Evolutionary conservation across 495 filamentous ascomycete species (phyloP).

Genomic region (Bombardia bombarda): DNA sequence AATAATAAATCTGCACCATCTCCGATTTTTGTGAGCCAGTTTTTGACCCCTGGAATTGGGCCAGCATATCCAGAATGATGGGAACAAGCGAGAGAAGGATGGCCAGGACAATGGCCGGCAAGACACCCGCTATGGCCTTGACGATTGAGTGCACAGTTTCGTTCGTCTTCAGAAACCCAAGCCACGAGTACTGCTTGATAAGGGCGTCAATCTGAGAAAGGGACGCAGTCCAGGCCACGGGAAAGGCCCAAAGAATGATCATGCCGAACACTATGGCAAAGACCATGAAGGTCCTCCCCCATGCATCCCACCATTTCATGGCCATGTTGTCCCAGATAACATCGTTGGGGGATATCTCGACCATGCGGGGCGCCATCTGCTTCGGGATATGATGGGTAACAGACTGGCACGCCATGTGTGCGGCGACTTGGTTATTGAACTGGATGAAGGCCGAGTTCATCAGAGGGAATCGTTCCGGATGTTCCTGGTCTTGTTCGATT

Average conservation of each 20-base stretch:
- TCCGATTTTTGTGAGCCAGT: constrained; percentile 77
- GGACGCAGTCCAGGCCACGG: constrained; percentile 79
- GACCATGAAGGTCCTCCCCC: constrained; percentile 63
- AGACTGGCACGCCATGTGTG: constrained; percentile 95
- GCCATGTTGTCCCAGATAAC: constrained; percentile 99
- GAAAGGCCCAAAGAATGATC: constrained; percentile 85
- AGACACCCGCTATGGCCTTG: constrained; percentile 73
- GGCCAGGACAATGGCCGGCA: constrained; percentile 71
- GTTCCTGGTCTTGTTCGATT: constrained; percentile 83
- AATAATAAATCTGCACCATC: constrained; percentile 86
- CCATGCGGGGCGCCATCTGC: constrained; percentile 85
- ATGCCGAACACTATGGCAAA: constrained; percentile 61
- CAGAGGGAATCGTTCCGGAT: constrained; percentile 79
- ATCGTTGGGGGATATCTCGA: constrained; percentile 89
- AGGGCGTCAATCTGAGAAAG: constrained; percentile 69
- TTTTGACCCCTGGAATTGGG: constrained; percentile 66
- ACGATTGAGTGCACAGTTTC: constrained; percentile 50
- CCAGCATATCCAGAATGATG: constrained; percentile 60
- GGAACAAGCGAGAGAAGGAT: constrained; percentile 78
- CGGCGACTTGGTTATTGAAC: constrained; percentile 95
- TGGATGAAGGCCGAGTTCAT: constrained; percentile 99
- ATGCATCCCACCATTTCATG: constrained; percentile 89
- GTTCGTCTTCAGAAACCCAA: constrained; percentile 58
- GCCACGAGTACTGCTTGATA: constrained; percentile 53
- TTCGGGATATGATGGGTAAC: constrained; percentile 88